Conservation (phyloP, 345 rosid species). For the Linum tenue region DNA sequence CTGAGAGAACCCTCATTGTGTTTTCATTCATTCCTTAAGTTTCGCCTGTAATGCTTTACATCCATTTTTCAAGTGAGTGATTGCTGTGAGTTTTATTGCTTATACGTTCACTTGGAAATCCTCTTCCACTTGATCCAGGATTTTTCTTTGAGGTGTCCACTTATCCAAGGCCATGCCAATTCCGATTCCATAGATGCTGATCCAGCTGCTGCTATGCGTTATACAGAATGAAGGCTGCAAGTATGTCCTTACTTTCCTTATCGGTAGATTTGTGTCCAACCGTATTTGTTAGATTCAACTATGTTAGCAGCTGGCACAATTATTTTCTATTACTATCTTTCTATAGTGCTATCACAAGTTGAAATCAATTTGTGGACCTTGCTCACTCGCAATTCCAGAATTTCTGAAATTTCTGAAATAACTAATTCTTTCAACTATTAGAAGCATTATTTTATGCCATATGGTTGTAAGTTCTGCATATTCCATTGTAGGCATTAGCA, state of each 20-base stretch:
- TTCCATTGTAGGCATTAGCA: slow-evolving; percentile 54
- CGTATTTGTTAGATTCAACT: not conserved
- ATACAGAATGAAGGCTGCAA: slow-evolving; percentile 89
- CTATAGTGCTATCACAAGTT: not conserved
- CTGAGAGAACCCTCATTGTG: no score
- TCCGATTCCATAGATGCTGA: slow-evolving; percentile 94
- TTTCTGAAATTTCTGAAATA: not conserved
- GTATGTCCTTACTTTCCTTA: slow-evolving; percentile 24
- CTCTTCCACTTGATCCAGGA: slow-evolving; percentile 32
- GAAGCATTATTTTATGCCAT: not conserved
- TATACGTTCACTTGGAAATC: not conserved
- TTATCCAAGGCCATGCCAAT: slow-evolving; percentile 90
- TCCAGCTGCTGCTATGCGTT: slow-evolving; percentile 99
- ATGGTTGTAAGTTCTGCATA: not conserved
- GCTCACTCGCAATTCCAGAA: not conserved
- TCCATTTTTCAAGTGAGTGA: not conserved
- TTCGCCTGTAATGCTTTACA: not conserved
- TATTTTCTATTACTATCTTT: not conserved
- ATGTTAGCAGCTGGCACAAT: not conserved
- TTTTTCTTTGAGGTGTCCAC: slow-evolving; percentile 80
- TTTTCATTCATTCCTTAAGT: no score
- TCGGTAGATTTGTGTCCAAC: not conserved
- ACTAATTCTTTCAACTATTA: not conserved
- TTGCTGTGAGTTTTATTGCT: not conserved
- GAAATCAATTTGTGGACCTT: not conserved